Evolutionary conservation across 164 flowering plant species (phyloP), one percentile per base, ranked within the genome.

Genomic region (Piper longum): DNA sequence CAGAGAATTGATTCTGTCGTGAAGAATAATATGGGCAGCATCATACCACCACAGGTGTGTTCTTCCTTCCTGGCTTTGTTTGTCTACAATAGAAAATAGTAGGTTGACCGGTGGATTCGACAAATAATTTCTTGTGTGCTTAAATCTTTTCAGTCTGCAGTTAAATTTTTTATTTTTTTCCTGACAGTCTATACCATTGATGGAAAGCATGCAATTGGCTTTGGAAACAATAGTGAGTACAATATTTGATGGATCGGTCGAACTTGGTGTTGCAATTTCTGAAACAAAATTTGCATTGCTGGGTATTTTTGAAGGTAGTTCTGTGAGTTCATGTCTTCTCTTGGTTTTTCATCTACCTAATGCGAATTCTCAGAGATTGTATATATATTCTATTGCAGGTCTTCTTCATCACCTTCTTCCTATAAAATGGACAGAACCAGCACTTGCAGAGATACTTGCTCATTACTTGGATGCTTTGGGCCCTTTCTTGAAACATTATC

Each of bases 191-290:
- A 57, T 89, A 59, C 75, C 81, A 26, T 66, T 82, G 51, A 72
- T 95, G 78, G 98, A 95, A 66, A 83, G 97, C 81, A 83, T 86
- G 84, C 93, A 85, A 67, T 62, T 78, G 71, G 85, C 95, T n/a
- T 64, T 95, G 5, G 98, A 88, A 65, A 83, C 80, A 67, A 81
- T 89, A 73, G 86, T 81, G 54, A 73, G 66, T 69, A 66, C 82
- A 42, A 75, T 87, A 69, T 95, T 89, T 80, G 96, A 86, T 71
- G 97, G 85, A 54, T 78, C 92, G 64, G 77, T 64, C 74, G 98
- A 83, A 59, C 52, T 65, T 77, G 76, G 63, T 4, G 73, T 74
- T 56, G 81, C 75, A 45, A 78, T 59, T 74, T 72, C 87, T 71
- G 93, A 87, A 75, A 66, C 72, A 73, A 86, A 80, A 62, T 71